phyloP scores from a whole-genome alignment of 2,329 filamentous ascomycete species.

The Lanzia echinophila region DNA sequence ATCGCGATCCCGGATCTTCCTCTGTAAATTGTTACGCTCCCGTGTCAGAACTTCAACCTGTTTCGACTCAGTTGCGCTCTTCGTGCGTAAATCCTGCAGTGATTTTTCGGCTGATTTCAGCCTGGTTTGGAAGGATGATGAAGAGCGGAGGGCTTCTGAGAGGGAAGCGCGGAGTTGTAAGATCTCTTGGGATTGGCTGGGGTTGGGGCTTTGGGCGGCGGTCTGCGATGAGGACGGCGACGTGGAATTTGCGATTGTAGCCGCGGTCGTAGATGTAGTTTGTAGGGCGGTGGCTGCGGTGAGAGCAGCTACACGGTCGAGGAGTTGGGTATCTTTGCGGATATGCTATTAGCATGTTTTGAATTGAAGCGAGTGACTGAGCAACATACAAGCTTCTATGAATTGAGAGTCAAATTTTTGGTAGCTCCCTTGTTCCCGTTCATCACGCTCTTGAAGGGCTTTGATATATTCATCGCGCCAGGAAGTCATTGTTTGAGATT shows the following conservation, averaged over 20 bases:
- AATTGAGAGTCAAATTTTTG: constrained; percentile 55
- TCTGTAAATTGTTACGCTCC: constrained; percentile 55
- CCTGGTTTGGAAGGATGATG: constrained; percentile 58
- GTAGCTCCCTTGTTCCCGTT: constrained; percentile 56
- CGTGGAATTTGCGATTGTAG: constrained; percentile 19
- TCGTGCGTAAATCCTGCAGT: constrained; percentile 54
- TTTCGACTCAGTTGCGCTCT: constrained; percentile 52
- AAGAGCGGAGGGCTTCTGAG: constrained; percentile 68
- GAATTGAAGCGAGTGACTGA: background rate
- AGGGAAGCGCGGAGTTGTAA: constrained; percentile 62
- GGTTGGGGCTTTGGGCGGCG: constrained; percentile 27
- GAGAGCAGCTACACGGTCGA: constrained; percentile 58
- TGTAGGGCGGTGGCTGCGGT: constrained; percentile 48
- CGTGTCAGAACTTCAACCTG: constrained; percentile 55
- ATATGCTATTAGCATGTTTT: background rate
- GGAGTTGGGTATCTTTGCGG: constrained; percentile 53
- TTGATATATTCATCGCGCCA: constrained; percentile 79
- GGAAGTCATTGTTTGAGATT: constrained; percentile 23
- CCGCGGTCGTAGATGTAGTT: constrained; percentile 17
- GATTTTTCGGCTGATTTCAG: constrained; percentile 58
- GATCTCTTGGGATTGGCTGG: constrained; percentile 22
- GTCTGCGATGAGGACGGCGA: constrained; percentile 29
- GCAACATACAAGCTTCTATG: constrained; percentile 67
- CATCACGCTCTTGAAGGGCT: constrained; percentile 65
- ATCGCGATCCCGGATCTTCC: constrained; percentile 70